Conservation (phyloP, 208 protist species). For the Trypanosoma cruzi region DNA sequence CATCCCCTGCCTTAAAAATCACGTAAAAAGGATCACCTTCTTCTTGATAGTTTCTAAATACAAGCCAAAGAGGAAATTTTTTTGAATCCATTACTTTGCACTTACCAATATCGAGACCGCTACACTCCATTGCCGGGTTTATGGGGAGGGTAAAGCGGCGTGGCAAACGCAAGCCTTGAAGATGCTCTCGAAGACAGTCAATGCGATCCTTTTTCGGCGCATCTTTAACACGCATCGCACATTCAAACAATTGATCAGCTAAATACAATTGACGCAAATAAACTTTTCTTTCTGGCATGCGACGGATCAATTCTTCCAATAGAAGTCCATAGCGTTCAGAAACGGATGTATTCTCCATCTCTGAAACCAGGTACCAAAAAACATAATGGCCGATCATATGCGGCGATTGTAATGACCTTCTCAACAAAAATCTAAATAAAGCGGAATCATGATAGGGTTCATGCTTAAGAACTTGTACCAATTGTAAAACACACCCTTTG, state of each 20-base stretch:
- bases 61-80: conserved; percentile 92
- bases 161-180: conserved; percentile 57
- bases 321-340: conserved; percentile 83
- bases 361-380: conserved; percentile 91
- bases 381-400: conserved; percentile 82
- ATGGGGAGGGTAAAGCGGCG: conserved; percentile 67
- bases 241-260: conserved; percentile 52
- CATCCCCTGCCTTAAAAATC: conserved; percentile 93
- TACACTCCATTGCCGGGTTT: conserved; percentile 71
- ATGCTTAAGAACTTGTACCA: conserved; percentile 89
- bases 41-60: conserved; percentile 88
- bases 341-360: conserved; percentile 71
- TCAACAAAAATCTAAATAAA: conserved; percentile 70
- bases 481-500: conserved; percentile 77
- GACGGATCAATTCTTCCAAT: conserved; percentile 78
- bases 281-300: conserved; percentile 49
- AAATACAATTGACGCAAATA: conserved; percentile 70
- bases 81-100: conserved; percentile 95
- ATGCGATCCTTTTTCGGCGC: conserved; percentile 59
- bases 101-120: conserved; percentile 74
- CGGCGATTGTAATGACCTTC: conserved; percentile 64
- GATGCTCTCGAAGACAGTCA: conserved; percentile 38
- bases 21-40: conserved; percentile 58
- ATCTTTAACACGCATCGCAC: conserved; percentile 54
- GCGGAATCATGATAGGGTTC: conserved; percentile 84